Conservation (phyloP, 495 filamentous ascomycete species). For the Usnea hakonensis region DNA sequence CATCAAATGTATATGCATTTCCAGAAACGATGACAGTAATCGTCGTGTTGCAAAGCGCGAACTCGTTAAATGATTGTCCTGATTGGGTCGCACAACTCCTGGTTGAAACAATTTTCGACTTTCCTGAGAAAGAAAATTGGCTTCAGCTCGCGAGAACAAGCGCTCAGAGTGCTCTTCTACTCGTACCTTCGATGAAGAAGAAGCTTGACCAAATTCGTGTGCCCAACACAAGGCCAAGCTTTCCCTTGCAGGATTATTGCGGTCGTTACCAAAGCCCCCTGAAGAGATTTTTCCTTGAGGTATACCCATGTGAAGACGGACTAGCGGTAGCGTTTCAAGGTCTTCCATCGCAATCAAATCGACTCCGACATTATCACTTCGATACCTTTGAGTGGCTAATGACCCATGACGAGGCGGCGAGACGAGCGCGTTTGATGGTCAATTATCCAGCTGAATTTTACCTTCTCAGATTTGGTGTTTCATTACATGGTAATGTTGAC, state of each 20-base stretch:
- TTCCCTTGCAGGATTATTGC: not conserved
- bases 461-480: conserved; percentile 1
- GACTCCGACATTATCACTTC: not conserved
- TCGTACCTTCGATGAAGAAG: not conserved
- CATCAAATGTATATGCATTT: conserved; percentile 19
- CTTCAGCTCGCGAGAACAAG: not conserved
- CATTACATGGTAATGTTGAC: not conserved
- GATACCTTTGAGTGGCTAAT: conserved; percentile 10
- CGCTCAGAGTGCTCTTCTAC: not conserved
- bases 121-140: conserved; percentile 10
- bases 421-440: not conserved
- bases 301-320: not conserved
- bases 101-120: conserved; percentile 22
- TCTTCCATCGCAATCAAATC: not conserved
- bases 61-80: conserved; percentile 24
- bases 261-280: not conserved
- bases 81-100: conserved; percentile 28
- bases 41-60: conserved; percentile 25
- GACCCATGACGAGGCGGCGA: conserved; percentile 9
- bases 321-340: not conserved
- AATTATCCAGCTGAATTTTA: not conserved
- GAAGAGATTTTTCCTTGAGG: not conserved
- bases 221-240: conserved; percentile 4
- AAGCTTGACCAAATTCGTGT: not conserved
- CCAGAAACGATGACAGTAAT: conserved; percentile 24